Evolutionary conservation across 2,329 filamentous ascomycete species (phyloP), one percentile per base, ranked within the genome.

Genomic region (Pestalotiopsis sp.): DNA sequence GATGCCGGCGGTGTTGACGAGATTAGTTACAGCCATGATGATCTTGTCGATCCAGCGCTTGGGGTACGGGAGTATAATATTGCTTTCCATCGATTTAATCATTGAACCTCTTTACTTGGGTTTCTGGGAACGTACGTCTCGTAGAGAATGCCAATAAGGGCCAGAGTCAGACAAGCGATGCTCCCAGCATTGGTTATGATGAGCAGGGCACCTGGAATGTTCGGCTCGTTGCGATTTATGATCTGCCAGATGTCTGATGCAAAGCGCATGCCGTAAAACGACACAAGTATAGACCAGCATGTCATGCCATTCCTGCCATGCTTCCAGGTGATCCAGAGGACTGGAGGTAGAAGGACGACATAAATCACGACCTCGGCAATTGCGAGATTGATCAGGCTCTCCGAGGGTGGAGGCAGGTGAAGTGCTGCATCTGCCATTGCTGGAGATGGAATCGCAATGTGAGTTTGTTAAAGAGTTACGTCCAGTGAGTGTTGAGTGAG

Each of bases 131-230:
- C 60, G 7, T 63, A 63, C 60, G 31, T 41, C 38, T 63, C 60
- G 31, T 63, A 63, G 11, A 63, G 31, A 23, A 63, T 41, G 9
- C 60, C 60, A 7, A 63, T 63, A 17, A 63, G 60, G 20, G 27
- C 60, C 4, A 63, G 27, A 31, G 60, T 40, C 31, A 63, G 20
- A 14, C 60, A 63, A 63, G 60, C 60, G 38, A 63, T 63, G 60
- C 60, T 63, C n/a, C 60, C 60, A 41, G 60, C 60, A 20, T 63
- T 63, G 60, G 60, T 63, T 23, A 63, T 63, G 13, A 63, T 63
- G 9, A 63, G 6, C 60, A 63, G 31, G 9, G 31, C 60, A 20
- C 38, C 38, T 17, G 60, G 60, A 14, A 63, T 23, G 12, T 63
- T 41, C 3, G 60, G 60, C 31, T 63, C 36, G n/a, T 63, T 63